These are phyloP conservation scores for Tagetes erecta DNA, from an alignment of 129 eudicot genomes.

Conservation along the genomic window DNA sequence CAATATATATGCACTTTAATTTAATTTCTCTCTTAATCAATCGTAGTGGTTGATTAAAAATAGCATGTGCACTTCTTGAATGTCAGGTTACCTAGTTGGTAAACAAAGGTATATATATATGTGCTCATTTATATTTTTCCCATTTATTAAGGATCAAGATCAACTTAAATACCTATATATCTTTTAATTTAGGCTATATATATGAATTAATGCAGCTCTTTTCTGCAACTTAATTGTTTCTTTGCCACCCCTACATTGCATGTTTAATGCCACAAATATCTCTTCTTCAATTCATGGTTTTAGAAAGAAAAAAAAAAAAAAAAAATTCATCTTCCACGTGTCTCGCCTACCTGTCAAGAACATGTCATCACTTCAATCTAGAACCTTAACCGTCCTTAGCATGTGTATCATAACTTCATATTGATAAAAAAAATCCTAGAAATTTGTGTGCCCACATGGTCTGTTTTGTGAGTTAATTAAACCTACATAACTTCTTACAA, in stretches of 20 bases:
- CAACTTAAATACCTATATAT: neutral
- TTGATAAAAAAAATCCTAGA: constrained; percentile 17
- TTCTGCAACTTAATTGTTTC: constrained; percentile 8
- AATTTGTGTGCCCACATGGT: constrained; percentile 7
- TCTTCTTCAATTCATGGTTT: constrained; percentile 13
- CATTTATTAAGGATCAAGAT: constrained; percentile 19
- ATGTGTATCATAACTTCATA: constrained; percentile 3
- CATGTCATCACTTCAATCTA: constrained; percentile 2
- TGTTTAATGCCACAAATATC: constrained; percentile 21
- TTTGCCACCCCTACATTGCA: constrained; percentile 19
- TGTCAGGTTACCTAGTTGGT: constrained; percentile 5
- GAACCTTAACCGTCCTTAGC: constrained; percentile 19
- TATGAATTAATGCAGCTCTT: neutral
- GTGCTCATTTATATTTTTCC: constrained; percentile 6
- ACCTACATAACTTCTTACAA: neutral
- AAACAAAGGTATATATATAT: neutral
- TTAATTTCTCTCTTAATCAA: neutral
- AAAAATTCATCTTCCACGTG: constrained; percentile 6
- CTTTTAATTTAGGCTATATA: constrained; percentile 9
- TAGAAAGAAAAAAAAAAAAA: neutral
- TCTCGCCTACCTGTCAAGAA: constrained; percentile 18
- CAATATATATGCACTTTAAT: neutral
- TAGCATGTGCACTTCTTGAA: constrained; percentile 19
- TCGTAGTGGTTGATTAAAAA: neutral
- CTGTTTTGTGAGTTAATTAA: neutral